These are phyloP conservation scores for Starmera caribaea DNA, from an alignment of 805 yeast species.

Conservation along the genomic window DNA sequence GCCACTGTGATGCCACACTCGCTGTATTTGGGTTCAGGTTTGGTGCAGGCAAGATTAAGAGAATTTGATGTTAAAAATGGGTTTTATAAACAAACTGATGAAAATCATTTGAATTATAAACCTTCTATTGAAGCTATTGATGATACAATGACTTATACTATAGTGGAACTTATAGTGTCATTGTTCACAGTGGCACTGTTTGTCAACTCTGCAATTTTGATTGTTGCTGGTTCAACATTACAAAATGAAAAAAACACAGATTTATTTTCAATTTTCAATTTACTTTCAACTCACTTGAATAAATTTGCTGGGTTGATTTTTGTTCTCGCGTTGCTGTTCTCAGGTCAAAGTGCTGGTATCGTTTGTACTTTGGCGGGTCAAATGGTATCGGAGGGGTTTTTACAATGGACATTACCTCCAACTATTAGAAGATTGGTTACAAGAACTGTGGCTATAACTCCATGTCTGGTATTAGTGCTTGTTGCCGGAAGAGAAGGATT, in stretches of 20 bases:
- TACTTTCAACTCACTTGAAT: slow-evolving; percentile 53
- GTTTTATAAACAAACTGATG: slow-evolving; percentile 31
- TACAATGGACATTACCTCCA: slow-evolving; percentile 74
- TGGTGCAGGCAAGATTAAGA: slow-evolving; percentile 76
- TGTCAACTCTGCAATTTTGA: slow-evolving; percentile 81
- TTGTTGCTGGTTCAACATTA: slow-evolving; percentile 89
- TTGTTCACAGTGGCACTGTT: slow-evolving; percentile 83
- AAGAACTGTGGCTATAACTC: slow-evolving; percentile 75
- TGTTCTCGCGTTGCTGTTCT: slow-evolving; percentile 73
- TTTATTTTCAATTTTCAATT: slow-evolving; percentile 66
- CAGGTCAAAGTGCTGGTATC: slow-evolving; percentile 83
- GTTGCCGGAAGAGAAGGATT: slow-evolving; percentile 78
- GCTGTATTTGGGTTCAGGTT: slow-evolving; percentile 76
- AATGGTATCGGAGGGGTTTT: slow-evolving; percentile 88
- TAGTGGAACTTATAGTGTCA: slow-evolving; percentile 74
- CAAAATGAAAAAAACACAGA: slow-evolving; percentile 45
- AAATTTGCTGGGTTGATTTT: slow-evolving; percentile 76
- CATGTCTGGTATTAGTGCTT: slow-evolving; percentile 69
- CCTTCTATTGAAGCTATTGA: slow-evolving; percentile 79
- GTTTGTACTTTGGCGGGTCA: slow-evolving; percentile 88
- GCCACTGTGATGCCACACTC: slow-evolving; percentile 97
- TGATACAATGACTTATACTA: slow-evolving; percentile 73
- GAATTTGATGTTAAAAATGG: slow-evolving; percentile 71
- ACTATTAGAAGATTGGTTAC: slow-evolving; percentile 74
- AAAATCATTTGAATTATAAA: slow-evolving; percentile 39